A percentile compares a stretch with the other conserved stretches of the same genome.
Conservation (phyloP, 768 basidiomycete genomes). For the Chiua virens region DNA sequence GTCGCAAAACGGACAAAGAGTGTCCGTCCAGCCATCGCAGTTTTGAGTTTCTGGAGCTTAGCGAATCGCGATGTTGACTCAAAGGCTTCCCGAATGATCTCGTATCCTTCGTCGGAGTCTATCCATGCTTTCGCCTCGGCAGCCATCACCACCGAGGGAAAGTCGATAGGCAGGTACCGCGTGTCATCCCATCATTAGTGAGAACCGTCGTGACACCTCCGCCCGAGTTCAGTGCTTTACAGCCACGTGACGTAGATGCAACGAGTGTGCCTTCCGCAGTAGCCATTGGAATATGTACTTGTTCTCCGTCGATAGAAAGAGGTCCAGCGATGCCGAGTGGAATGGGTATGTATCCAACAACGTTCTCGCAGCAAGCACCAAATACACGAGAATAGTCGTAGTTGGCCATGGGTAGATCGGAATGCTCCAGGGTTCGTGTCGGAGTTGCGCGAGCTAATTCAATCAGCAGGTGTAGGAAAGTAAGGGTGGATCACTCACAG, state of each 20-base stretch:
- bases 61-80: conserved; percentile 95
- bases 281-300: conserved; percentile 95
- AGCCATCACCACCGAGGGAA: conserved; percentile 77
- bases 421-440: conserved; percentile 81
- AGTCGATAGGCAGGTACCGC: conserved; percentile 98
- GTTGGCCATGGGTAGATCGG: conserved; percentile 75
- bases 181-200: conserved; percentile 93
- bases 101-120: conserved; percentile 77
- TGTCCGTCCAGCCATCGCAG: conserved; percentile 89
- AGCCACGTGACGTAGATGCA: conserved; percentile 95
- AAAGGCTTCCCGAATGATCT: conserved; percentile 77
- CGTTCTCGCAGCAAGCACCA: conserved; percentile 98
- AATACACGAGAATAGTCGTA: conserved; percentile 95
- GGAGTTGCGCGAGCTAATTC: conserved; percentile 73
- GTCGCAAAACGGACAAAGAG: conserved; percentile 93
- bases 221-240: conserved; percentile 95
- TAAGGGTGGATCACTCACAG: conserved; percentile 52
- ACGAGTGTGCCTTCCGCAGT: conserved; percentile 99
- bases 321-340: conserved; percentile 97
- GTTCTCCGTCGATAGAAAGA: conserved; percentile 81
- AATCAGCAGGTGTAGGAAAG: conserved; percentile 6
- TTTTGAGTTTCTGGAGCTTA: conserved; percentile 80
- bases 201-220: conserved; percentile 95
- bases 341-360: conserved; percentile 94
- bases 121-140: conserved; percentile 89